Evolutionary conservation across 257 asterid species (phyloP), one percentile per base, ranked within the genome.

Genomic region (Prunella vulgaris): DNA sequence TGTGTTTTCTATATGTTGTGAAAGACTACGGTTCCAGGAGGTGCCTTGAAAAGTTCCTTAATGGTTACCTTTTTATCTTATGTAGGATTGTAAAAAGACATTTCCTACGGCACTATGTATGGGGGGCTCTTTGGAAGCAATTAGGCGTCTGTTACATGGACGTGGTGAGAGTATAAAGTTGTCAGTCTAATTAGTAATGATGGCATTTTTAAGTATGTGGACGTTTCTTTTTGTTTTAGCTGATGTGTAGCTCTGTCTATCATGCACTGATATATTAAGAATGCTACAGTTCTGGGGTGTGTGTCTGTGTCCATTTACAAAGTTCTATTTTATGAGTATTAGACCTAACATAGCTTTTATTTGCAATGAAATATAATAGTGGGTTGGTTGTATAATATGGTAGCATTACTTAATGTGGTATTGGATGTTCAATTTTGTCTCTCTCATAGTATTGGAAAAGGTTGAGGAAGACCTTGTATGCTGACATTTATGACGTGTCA

Each of bases 121-220:
- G 89, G 96, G 98, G 33, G 96, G 99, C 77, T 86, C 99, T 15
- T 37, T 83, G 83, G 90, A 84, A 82, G 96, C 97, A 74, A 76
- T 90, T 64, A 89, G 86, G 80, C 90, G 95, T 40, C 81, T 85
- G 74, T 76, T 89, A 84, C 78, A 38, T 28, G 95, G 96, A 35
- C 95, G 92, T 17, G 97, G 97, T 93, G 81, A 86, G 95, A 69
- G 60, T 77, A 77, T 63, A 81, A 53, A 28, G 72, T 73, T 73
- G 49, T 61, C 14, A 1, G 35, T 60, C 53, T 69, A 51, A 20
- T 40, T 48, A 49, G 66, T n/a, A 66, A 9, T 27, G 8, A 54
- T 42, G 64, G 24, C 70, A 13, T 13, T 58, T 58, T 58, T 58
- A 5, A 15, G 24, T 60, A 15, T 32, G 9, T 32, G 15, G 52